Conservation (phyloP, 2,329 filamentous ascomycete species). For the Chaetomium strumarium region DNA sequence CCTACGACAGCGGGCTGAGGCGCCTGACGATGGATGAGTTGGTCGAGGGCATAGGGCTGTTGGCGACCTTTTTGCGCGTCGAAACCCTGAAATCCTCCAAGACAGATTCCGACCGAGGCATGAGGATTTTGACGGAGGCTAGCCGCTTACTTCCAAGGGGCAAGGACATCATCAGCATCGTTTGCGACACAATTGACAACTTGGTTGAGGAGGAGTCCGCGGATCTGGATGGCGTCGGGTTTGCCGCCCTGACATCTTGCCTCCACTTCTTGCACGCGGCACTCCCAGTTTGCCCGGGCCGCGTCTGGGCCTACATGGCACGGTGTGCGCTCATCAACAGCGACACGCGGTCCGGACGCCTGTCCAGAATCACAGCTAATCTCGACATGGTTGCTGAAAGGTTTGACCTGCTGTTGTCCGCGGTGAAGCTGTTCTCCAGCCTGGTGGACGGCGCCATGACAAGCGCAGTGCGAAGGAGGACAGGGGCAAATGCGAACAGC, state of each 20-base stretch:
- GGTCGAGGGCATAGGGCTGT: constrained; percentile 66
- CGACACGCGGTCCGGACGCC: constrained; percentile 67
- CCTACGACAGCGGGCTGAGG: constrained; percentile 47
- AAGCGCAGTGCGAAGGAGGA: constrained; percentile 62
- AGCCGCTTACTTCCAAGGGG: constrained; percentile 51
- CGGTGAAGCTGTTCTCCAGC: constrained; percentile 66
- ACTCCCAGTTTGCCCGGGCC: constrained; percentile 66
- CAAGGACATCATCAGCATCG: constrained; percentile 70
- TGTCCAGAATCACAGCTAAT: constrained; percentile 73
- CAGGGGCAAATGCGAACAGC: constrained; percentile 43
- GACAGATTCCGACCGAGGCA: constrained; percentile 29
- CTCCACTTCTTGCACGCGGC: constrained; percentile 73
- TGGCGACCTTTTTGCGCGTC: constrained; percentile 62
- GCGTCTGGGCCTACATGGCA: constrained; percentile 85
- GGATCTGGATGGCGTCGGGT: constrained; percentile 55
- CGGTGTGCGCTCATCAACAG: constrained; percentile 74
- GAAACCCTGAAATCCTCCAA: constrained; percentile 36
- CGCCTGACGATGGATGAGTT: constrained; percentile 55
- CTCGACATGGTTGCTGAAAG: constrained; percentile 72
- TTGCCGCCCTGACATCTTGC: constrained; percentile 64
- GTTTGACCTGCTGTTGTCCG: constrained; percentile 71
- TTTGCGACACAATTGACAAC: constrained; percentile 80
- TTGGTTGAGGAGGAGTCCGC: constrained; percentile 52
- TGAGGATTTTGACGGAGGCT: constrained; percentile 52
- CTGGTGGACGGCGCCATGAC: constrained; percentile 70